Evolutionary conservation across 441 rosid genomes (phyloP).

Genomic region (Populus tomentosa): DNA sequence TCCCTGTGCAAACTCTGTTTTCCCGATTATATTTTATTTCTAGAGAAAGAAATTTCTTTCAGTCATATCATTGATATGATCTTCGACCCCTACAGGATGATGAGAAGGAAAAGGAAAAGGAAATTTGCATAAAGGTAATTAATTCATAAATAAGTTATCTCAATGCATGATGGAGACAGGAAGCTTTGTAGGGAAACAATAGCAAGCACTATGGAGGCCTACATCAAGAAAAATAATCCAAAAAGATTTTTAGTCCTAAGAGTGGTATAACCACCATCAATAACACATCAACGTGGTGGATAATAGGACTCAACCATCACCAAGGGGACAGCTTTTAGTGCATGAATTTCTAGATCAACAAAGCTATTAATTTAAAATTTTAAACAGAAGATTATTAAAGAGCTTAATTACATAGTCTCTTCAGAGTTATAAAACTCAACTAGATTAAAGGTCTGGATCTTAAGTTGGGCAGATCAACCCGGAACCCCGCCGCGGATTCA

Average conservation of each 20-base stretch:
- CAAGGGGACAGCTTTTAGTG: neutral
- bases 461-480: too few relatives aligned
- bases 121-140: neutral
- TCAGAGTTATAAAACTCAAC: too few relatives aligned
- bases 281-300: neutral
- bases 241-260: neutral
- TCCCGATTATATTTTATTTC: too few relatives aligned
- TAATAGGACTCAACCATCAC: neutral
- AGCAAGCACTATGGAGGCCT: neutral
- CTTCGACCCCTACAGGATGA: neutral
- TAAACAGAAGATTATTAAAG: neutral
- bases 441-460: too few relatives aligned
- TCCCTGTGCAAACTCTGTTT: too few relatives aligned
- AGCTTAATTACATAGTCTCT: too few relatives aligned
- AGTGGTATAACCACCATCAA: neutral
- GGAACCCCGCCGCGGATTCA: too few relatives aligned
- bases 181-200: neutral
- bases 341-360: neutral
- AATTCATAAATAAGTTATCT: neutral
- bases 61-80: neutral
- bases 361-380: neutral
- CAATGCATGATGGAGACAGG: slow-evolving; percentile 1
- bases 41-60: neutral
- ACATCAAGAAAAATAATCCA: neutral
- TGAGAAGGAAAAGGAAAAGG: neutral